Percentiles rank a stretch among this genome's conserved stretches.
Conservation (phyloP, 2,329 filamentous ascomycete species). For the Pseudogymnoascus sp. region DNA sequence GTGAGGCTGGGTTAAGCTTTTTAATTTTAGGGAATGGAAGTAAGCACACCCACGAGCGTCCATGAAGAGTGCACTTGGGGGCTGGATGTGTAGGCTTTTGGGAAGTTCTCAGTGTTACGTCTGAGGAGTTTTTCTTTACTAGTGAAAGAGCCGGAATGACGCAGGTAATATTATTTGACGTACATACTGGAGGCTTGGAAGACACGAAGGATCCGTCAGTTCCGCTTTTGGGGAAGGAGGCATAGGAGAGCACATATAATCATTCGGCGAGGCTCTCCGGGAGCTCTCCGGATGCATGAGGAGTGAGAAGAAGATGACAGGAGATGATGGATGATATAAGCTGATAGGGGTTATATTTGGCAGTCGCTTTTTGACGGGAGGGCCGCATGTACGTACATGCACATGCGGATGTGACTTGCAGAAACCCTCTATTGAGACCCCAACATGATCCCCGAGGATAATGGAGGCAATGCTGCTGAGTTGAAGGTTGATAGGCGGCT, state of each 20-base stretch:
- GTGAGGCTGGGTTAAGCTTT: background rate
- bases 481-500: background rate
- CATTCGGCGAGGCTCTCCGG: background rate
- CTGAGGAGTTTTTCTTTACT: background rate
- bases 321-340: background rate
- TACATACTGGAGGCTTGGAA: background rate
- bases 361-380: background rate
- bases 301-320: background rate
- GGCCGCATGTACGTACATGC: background rate
- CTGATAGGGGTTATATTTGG: background rate
- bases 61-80: background rate
- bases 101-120: background rate
- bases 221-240: background rate
- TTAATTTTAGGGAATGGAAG: background rate
- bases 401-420: background rate
- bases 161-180: background rate
- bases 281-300: background rate
- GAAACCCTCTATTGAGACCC: background rate
- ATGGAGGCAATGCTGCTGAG: background rate
- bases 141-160: background rate
- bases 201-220: background rate
- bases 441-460: background rate
- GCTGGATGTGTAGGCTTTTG: background rate
- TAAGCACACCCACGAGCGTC: background rate
- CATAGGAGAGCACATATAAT: background rate